A percentile compares a stretch with the other conserved stretches of the same genome.
These are phyloP conservation scores for Psophocarpus tetragonolobus DNA, from an alignment of 306 rosid genomes.

Conservation along the genomic window DNA sequence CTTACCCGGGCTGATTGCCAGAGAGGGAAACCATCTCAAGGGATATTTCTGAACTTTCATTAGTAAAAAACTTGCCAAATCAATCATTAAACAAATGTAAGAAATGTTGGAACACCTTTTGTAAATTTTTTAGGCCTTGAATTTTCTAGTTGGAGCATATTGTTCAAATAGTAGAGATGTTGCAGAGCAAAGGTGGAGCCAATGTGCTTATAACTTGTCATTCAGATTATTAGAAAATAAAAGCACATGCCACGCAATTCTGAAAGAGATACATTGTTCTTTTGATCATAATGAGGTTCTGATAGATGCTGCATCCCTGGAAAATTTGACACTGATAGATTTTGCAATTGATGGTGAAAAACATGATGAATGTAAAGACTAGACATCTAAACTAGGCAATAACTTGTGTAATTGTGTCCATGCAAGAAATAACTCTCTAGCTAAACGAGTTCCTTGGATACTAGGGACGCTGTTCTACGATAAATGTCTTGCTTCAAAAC, in stretches of 20 bases:
- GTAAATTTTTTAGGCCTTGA: slow-evolving; percentile 78
- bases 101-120: slow-evolving; percentile 54
- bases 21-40: too few relatives aligned
- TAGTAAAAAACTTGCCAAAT: slow-evolving; percentile 40
- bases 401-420: slow-evolving; percentile 76
- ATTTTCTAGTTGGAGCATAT: slow-evolving; percentile 96
- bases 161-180: slow-evolving; percentile 72
- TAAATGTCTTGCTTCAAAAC: slow-evolving; percentile 42
- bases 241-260: slow-evolving; percentile 85
- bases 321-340: slow-evolving; percentile 84
- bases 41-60: slow-evolving; percentile 46
- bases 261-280: slow-evolving; percentile 74
- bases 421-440: slow-evolving; percentile 66
- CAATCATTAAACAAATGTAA: slow-evolving; percentile 45
- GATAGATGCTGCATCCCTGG: slow-evolving; percentile 72
- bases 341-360: slow-evolving; percentile 78
- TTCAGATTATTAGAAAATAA: slow-evolving; percentile 93
- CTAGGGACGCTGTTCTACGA: slow-evolving; percentile 63
- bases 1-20: too few relatives aligned
- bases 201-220: slow-evolving; percentile 87
- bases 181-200: slow-evolving; percentile 88
- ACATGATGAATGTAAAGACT: slow-evolving; percentile 66
- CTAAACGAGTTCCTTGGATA: slow-evolving; percentile 69
- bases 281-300: slow-evolving; percentile 73
- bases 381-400: slow-evolving; percentile 90